Evolutionary conservation across 179 eudicot genomes (phyloP), one percentile per base, ranked within the genome.

Genomic region (Nepenthes alata): DNA sequence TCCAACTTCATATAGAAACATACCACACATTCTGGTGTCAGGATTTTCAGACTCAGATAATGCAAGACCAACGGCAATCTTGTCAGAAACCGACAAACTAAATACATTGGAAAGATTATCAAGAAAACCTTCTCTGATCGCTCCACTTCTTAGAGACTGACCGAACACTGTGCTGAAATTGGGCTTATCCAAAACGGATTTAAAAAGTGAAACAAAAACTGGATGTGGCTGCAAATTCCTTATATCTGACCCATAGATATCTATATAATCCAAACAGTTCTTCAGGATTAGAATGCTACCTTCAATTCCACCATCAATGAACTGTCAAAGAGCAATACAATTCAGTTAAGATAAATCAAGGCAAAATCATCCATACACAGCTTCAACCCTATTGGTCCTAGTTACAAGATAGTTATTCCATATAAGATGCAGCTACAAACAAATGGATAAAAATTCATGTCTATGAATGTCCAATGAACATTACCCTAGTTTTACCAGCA

Each of bases 51-150:
- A 81, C 65, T 87, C 87, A 25, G 85, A 80, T 72, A 90, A 65
- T 51, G 95, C 95, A 77, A 90, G 89, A 68, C 97, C 97, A 72
- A 78, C 14, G n/a, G 81, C 93, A 71, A 90, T 80, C 68, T 79
- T 87, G 73, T 90, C 95, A 59, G 77, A 50, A 58, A 74, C 66
- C 16, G 90, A 79, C 67, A 90, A 82, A 55, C 74, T 71, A 13
- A 90, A 71, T 4, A 82, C 78, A 70, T 73, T 71, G n/a, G 83
- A 83, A 34, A 90, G 68, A 74, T 75, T 78, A 60, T 74, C 88
- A 65, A 90, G 81, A 67, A 85, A 76, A 59, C 86, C 89, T 37
- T 88, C 97, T 75, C 69, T 72, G 57, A 84, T 47, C 6, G 81
- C 56, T 14, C 59, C 58, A 57, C 70, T 67, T 77, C 75, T 78